Conservation (phyloP, 2,329 filamentous ascomycete genomes). For the Atkinsonella hypoxylon region DNA sequence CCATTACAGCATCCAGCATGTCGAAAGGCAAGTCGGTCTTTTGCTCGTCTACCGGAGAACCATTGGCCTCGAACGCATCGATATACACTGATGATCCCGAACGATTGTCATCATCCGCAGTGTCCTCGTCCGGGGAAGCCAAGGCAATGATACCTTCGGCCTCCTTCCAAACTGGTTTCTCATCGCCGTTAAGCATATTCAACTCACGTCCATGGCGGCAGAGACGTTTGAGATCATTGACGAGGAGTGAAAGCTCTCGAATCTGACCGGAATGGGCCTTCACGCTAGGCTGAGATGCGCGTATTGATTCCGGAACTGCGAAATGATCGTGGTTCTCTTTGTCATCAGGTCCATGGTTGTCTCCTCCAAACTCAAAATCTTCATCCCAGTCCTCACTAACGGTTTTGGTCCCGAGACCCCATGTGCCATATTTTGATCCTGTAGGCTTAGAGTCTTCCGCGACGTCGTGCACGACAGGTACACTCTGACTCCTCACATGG, state of each 20-base stretch:
- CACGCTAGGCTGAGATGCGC: slow-evolving; percentile 70
- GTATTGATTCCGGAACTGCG: slow-evolving; percentile 59
- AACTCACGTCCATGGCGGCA: slow-evolving; percentile 58
- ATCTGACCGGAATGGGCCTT: slow-evolving; percentile 77
- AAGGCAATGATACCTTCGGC: slow-evolving; percentile 79
- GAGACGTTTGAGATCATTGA: slow-evolving; percentile 72
- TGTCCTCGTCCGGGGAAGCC: slow-evolving; percentile 57
- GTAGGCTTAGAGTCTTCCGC: slow-evolving; percentile 41
- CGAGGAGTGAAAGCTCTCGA: slow-evolving; percentile 65
- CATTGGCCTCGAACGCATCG: slow-evolving; percentile 30
- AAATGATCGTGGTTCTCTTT: slow-evolving; percentile 22
- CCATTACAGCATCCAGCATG: slow-evolving; percentile 29
- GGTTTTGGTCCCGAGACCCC: slow-evolving; percentile 68
- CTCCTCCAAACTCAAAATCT: slow-evolving; percentile 64
- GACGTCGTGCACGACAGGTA: slow-evolving; percentile 57
- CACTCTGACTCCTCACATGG: slow-evolving; percentile 71
- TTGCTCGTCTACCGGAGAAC: slow-evolving; percentile 28
- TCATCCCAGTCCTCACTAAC: slow-evolving; percentile 84
- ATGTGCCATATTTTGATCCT: slow-evolving; percentile 66
- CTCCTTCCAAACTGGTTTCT: slow-evolving; percentile 59
- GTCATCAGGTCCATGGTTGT: slow-evolving; percentile 26
- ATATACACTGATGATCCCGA: slow-evolving; percentile 27
- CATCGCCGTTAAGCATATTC: slow-evolving; percentile 48
- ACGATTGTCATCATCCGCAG: slow-evolving; percentile 24
- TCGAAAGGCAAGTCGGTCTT: slow-evolving; percentile 31